Evolutionary conservation across 352 stramenopile species (phyloP), one percentile per base, ranked within the genome.

Genomic region (Phytophthora fragariae): DNA sequence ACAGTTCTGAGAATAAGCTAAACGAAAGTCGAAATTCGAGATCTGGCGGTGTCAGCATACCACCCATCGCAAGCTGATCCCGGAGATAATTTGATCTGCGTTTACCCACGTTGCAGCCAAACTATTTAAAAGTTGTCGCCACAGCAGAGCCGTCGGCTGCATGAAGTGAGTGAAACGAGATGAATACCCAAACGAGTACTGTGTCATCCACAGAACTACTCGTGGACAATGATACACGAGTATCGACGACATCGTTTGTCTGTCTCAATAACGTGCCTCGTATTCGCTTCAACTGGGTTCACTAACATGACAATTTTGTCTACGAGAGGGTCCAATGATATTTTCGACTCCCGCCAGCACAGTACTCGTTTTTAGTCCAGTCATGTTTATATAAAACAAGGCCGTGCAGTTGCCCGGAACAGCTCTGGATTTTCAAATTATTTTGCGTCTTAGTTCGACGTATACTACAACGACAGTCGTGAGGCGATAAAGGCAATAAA

Each of bases 161-260:
- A 52, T 52, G 21, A 24, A 59, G 12, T 29, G 31, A 35, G 47
- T 39, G n/a, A 52, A 57, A 33, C 49, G 35, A 12, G 21, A 53
- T 57, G 60, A 21, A 67, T 15, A 39, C 37, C 37, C 17, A 49
- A 17, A 15, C 49, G 29, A 50, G 47, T 67, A 54, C 33, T 67
- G 47, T 37, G 5, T 52, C 35, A 5, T 27, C 4, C 60, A 67
- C n/a, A 17, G 17, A 67, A 15, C 15, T 53, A 10, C 1, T 14
- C 44, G 44, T 9, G 5, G 11, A 15, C 39, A 17, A 47, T 47
- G 10, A 7, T 1, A n/a, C 39, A 2, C 15, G 14, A 6, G 47
- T 5, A 27, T 39, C 50, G 19, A 24, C 17, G n/a, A 52, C 17
- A 27, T 12, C 7, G n/a, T 8, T 27, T 14, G 14, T 53, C n/a